These are phyloP conservation scores for Lunasporangiospora selenospora DNA, from an alignment of 192 early-diverging fungal species.

Conservation along the genomic window DNA sequence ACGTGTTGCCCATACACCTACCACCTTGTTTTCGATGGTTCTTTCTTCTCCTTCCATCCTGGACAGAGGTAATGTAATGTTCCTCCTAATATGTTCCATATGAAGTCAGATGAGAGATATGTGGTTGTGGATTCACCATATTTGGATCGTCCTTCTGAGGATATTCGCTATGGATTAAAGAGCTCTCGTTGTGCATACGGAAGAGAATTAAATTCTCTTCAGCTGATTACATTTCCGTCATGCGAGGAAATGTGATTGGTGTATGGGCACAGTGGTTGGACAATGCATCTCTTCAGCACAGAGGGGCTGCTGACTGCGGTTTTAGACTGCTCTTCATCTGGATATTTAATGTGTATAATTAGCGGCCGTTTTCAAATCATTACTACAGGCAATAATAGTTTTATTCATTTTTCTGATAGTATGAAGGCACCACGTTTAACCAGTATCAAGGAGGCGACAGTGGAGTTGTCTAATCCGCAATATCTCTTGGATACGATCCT, in stretches of 20 bases:
- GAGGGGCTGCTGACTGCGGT: conserved; percentile 8
- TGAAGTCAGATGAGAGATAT: too few species aligned
- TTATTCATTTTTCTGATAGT: not conserved
- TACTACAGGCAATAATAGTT: not conserved
- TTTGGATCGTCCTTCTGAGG: conserved; percentile 8
- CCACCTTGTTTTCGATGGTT: too few species aligned
- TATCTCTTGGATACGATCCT: conserved; percentile 14
- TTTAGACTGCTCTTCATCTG: conserved; percentile 1
- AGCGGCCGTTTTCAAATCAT: not conserved
- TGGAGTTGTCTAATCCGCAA: conserved; percentile 6
- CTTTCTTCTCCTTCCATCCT: too few species aligned
- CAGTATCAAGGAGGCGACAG: conserved; percentile 13
- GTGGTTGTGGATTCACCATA: conserved; percentile 17
- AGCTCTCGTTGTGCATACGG: conserved; percentile 20
- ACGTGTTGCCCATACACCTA: too few species aligned
- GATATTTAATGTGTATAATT: not conserved
- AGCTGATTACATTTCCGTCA: conserved; percentile 5
- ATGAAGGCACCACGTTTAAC: conserved; percentile 5
- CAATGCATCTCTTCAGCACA: conserved; percentile 15
- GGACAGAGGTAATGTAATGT: too few species aligned
- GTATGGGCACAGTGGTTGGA: conserved; percentile 20
- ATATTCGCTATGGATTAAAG: conserved; percentile 23
- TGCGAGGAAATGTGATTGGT: conserved; percentile 25
- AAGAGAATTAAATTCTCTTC: conserved; percentile 15
- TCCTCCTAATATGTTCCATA: too few species aligned